A percentile compares a stretch with the other conserved stretches of the same genome.
Conservation (phyloP, 2,329 filamentous ascomycete species). For the Fonsecaea nubica region DNA sequence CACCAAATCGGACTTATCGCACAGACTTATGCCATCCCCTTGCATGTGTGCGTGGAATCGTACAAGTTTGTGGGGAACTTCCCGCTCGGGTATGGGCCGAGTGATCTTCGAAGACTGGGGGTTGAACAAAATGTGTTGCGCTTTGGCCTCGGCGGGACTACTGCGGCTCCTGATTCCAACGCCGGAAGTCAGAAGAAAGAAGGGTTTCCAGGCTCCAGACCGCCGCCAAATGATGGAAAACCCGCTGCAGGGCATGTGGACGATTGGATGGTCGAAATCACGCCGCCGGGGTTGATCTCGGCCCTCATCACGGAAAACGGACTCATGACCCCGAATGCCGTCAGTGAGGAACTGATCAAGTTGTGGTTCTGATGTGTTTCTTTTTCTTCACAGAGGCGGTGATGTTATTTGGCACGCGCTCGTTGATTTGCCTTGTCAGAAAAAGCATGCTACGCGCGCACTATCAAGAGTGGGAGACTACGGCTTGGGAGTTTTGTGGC, state of each 20-base stretch:
- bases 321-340: constrained; percentile 67
- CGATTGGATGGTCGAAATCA: constrained; percentile 55
- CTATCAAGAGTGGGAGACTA: no score
- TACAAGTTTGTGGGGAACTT: constrained; percentile 95
- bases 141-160: constrained; percentile 62
- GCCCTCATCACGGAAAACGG: constrained; percentile 70
- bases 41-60: constrained; percentile 92
- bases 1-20: constrained; percentile 87
- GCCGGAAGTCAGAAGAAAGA: not conserved
- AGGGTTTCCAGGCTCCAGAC: not conserved
- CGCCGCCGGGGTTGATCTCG: constrained; percentile 66
- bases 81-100: constrained; percentile 63
- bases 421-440: not conserved
- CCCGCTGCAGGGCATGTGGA: constrained; percentile 32
- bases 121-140: constrained; percentile 79
- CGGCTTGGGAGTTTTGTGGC: no score
- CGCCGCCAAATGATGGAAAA: constrained; percentile 28
- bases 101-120: constrained; percentile 60
- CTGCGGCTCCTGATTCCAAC: not conserved
- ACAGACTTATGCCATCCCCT: constrained; percentile 72
- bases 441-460: no score
- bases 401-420: not conserved
- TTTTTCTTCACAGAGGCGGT: not conserved
- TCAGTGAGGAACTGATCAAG: constrained; percentile 72
- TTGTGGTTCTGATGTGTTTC: constrained; percentile 56